Conservation (phyloP, 177 flowering plant genomes). For the Telopea speciosissima region DNA sequence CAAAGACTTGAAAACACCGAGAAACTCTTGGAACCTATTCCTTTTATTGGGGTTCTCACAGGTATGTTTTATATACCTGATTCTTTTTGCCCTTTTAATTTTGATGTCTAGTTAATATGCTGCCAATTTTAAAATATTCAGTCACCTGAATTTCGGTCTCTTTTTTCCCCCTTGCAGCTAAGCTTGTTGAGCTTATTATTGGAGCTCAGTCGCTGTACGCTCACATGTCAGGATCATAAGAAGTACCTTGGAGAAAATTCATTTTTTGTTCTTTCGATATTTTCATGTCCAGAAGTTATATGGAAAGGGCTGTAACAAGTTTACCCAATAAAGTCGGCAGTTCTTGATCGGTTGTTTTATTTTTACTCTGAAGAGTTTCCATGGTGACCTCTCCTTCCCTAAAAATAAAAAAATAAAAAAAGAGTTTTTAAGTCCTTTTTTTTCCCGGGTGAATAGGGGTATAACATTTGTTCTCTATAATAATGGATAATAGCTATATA, state of each 20-base stretch:
- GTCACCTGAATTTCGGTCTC: not conserved
- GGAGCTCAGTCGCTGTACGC: conserved; percentile 94
- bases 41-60: conserved; percentile 71
- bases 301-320: not conserved
- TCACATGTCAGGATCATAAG: conserved; percentile 86
- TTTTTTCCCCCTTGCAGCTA: conserved; percentile 45
- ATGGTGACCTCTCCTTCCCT: no score
- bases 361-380: not conserved
- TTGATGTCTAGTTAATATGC: not conserved
- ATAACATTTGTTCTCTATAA: no score
- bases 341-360: not conserved
- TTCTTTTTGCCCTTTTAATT: not conserved
- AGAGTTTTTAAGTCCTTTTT: no score
- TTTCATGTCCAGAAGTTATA: not conserved
- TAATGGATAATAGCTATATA: no score
- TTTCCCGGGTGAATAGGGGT: no score
- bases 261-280: not conserved
- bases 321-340: not conserved
- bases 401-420: no score
- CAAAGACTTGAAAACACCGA: conserved; percentile 59
- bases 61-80: conserved; percentile 33
- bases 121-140: not conserved
- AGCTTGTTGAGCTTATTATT: conserved; percentile 71
- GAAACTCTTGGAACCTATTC: conserved; percentile 64
- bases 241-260: conserved; percentile 10